Base-by-base conservation (phyloP, 2,329 filamentous ascomycete genomes). In the Scytalidium lignicola region DNA sequence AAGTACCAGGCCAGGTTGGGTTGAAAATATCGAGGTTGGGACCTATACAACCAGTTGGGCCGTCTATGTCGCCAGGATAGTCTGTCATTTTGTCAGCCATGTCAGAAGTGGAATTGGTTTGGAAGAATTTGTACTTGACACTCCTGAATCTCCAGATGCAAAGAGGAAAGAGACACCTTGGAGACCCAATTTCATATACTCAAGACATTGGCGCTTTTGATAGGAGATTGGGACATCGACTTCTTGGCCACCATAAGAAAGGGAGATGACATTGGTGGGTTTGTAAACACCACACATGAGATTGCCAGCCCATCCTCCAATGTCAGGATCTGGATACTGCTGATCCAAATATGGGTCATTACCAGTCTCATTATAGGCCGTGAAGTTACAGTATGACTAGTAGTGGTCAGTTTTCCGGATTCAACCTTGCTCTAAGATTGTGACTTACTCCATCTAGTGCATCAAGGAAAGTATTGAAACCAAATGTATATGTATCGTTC, bases 231-330 rank as follows among this genome's bases (percentile, higher is more conserved):
- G 76, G 13, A 80, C 66, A 37, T 75, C 72, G 9, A 67, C 64
- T 63, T 83, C 79, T 42, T 73, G 69, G 28, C 72, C 72, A 37
- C 75, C 75, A 58, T 80, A 79, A 15, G 72, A 76, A 54, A 82
- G 73, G 29, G 70, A 72, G 54, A 79, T 74, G 5, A 81, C 77
- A 52, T 78, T 79, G 6, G 78, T 77, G 2, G 76, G 74, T 54
- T 71, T 67, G 65, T 71, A 76, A 10, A 71, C 65, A 5, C 70
- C 70, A 48, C 72, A 72, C 53, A 71, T 67, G 10, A 67, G 63
- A 37, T 37, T 37, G 4, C 32, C 32, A 37, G 32, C 32, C 32
- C 32, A 37, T n/a, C 32, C 32, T 37, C 32, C 32, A 17, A 37
- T 17, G 15, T 62, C 1, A 70, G 70, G 54, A 41, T 58, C 54